phyloP scores from a whole-genome alignment of 2,329 filamentous ascomycete species.

The Alternaria ethzedia region DNA sequence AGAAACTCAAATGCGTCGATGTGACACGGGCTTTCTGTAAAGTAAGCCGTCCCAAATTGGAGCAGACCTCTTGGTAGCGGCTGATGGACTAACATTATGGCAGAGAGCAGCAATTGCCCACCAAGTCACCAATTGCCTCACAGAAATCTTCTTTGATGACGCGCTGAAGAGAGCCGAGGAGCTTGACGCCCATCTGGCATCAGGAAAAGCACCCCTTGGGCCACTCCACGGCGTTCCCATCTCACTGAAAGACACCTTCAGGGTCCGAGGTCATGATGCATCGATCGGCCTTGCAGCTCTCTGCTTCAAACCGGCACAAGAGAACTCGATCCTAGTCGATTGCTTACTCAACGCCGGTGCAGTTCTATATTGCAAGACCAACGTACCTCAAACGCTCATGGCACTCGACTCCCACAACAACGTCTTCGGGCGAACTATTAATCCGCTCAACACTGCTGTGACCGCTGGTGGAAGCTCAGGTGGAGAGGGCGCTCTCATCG shows the following conservation, averaged over 20 bases:
- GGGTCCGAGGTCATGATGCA: conserved; percentile 54
- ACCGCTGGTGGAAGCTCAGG: conserved; percentile 61
- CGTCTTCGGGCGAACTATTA: conserved; percentile 54
- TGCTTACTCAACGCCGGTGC: conserved; percentile 55
- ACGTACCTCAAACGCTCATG: conserved; percentile 62
- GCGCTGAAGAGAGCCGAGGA: conserved; percentile 43
- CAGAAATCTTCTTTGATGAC: conserved; percentile 48
- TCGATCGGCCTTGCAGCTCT: conserved; percentile 52
- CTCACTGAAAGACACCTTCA: conserved; percentile 58
- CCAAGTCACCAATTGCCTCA: conserved; percentile 53
- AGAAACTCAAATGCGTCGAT: conserved; percentile 46
- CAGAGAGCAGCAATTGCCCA: conserved; percentile 56
- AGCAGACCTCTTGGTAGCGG: background rate
- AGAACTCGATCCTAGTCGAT: conserved; percentile 52
- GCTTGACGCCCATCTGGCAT: conserved; percentile 50
- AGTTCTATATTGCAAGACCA: conserved; percentile 61
- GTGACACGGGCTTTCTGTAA: conserved; percentile 55
- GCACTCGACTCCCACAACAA: conserved; percentile 61
- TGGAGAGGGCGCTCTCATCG: conserved; percentile 60
- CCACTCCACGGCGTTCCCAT: conserved; percentile 57
- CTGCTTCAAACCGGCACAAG: conserved; percentile 51
- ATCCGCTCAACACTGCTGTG: conserved; percentile 55
- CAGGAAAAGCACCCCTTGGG: conserved; percentile 50
- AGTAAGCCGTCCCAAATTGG: conserved; percentile 17
- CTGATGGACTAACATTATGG: background rate